Evolutionary conservation across 352 stramenopile genomes (phyloP).

Genomic region (Pythium grandisporangium): DNA sequence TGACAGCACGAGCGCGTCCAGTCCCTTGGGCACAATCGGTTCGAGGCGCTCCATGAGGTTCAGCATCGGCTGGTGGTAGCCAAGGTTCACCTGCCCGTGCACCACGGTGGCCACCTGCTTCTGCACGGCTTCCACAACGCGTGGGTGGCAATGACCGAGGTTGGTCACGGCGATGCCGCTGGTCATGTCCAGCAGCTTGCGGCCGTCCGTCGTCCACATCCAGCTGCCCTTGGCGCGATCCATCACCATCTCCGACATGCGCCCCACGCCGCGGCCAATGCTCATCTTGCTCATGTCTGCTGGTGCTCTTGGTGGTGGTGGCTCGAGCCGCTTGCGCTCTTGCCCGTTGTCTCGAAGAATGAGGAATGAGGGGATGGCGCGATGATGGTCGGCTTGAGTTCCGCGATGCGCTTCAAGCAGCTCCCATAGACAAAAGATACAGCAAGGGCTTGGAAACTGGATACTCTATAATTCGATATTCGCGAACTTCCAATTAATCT

Average conservation of each 20-base stretch:
- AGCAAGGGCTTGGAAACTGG: too few relatives aligned
- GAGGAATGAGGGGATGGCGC: too few relatives aligned
- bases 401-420: too few relatives aligned
- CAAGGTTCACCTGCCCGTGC: slow-evolving; percentile 90
- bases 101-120: slow-evolving; percentile 85
- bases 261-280: slow-evolving; percentile 63
- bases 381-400: too few relatives aligned
- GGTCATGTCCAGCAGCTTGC: slow-evolving; percentile 90
- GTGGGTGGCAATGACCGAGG: slow-evolving; percentile 90
- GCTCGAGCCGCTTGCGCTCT: neutral
- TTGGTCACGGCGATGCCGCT: slow-evolving; percentile 91
- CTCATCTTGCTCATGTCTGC: slow-evolving; percentile 56
- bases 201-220: slow-evolving; percentile 80
- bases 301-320: slow-evolving; percentile 2
- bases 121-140: slow-evolving; percentile 85
- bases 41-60: slow-evolving; percentile 82
- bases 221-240: slow-evolving; percentile 78
- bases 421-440: too few relatives aligned
- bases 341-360: too few relatives aligned
- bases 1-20: slow-evolving; percentile 88
- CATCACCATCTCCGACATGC: slow-evolving; percentile 83
- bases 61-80: slow-evolving; percentile 89
- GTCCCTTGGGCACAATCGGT: slow-evolving; percentile 59
- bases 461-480: too few relatives aligned
- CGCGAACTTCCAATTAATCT: too few relatives aligned